A percentile compares a stretch with the other conserved stretches of the same genome.
These are phyloP conservation scores for Wallemia ichthyophaga DNA, from an alignment of 1,284 basidiomycete species.

Conservation along the genomic window DNA sequence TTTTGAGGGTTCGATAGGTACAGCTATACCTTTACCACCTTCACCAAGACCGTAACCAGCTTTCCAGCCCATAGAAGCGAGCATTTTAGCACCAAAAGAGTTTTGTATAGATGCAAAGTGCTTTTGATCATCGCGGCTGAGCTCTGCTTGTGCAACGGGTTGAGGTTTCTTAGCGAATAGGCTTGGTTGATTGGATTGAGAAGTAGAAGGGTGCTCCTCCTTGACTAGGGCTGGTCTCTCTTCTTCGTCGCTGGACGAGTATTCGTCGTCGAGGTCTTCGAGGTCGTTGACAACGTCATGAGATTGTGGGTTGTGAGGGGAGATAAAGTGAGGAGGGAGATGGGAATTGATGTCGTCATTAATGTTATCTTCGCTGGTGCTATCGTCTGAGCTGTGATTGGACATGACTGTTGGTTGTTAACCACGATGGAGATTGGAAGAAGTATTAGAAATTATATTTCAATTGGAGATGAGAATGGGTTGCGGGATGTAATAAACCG, in stretches of 20 bases:
- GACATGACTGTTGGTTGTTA: background rate
- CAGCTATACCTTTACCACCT: conserved; percentile 50
- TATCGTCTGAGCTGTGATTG: conserved; percentile 13
- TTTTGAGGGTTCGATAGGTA: conserved; percentile 47
- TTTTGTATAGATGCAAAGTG: conserved; percentile 51
- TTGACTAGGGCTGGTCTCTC: conserved; percentile 10
- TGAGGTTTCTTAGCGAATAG: conserved; percentile 15
- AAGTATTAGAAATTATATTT: conserved; percentile 26
- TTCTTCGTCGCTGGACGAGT: conserved; percentile 2
- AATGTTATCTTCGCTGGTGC: conserved; percentile 24
- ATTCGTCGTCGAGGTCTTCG: conserved; percentile 22
- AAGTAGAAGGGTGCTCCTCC: conserved; percentile 20
- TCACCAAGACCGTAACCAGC: conserved; percentile 49
- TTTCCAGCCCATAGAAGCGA: conserved; percentile 85
- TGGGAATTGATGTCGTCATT: too few relatives aligned
- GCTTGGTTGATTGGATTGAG: conserved; percentile 23
- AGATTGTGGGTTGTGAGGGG: conserved; percentile 22
- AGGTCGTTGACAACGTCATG: background rate
- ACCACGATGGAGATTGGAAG: conserved; percentile 18
- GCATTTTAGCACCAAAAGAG: conserved; percentile 52
- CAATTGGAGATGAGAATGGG: conserved; percentile 3
- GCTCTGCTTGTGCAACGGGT: conserved; percentile 20
- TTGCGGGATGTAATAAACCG: conserved; percentile 20
- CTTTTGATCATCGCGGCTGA: conserved; percentile 32
- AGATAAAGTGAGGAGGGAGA: background rate